phyloP scores from a whole-genome alignment of 805 yeast species.

The Kluyveromyces wickerhamii region DNA sequence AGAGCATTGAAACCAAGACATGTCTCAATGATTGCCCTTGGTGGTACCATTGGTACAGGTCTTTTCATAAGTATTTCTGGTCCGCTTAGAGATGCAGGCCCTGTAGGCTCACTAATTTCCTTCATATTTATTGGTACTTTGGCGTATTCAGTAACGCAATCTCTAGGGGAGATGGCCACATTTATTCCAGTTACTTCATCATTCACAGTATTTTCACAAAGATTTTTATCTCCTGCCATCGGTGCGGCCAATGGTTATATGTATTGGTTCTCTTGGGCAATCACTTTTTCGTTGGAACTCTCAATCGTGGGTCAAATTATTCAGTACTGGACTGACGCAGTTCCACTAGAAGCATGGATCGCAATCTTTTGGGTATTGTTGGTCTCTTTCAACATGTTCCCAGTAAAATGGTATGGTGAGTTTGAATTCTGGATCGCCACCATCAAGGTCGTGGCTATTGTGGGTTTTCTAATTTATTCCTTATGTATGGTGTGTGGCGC shows the following conservation, averaged over 20 bases:
- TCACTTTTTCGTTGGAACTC: slow-evolving; percentile 67
- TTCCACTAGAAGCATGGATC: slow-evolving; percentile 69
- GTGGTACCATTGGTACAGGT: slow-evolving; percentile 79
- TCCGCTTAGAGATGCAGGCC: slow-evolving; percentile 54
- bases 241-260: slow-evolving; percentile 69
- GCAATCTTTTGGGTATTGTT: slow-evolving; percentile 53
- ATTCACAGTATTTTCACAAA: slow-evolving; percentile 59
- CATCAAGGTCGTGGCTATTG: slow-evolving; percentile 57
- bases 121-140: slow-evolving; percentile 59
- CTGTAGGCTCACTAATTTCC: slow-evolving; percentile 58
- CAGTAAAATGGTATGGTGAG: slow-evolving; percentile 67
- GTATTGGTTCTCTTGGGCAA: slow-evolving; percentile 74
- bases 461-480: slow-evolving; percentile 63
- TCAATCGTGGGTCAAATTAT: slow-evolving; percentile 63
- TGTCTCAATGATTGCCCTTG: slow-evolving; percentile 67
- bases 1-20: slow-evolving; percentile 60
- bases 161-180: slow-evolving; percentile 77
- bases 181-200: slow-evolving; percentile 61
- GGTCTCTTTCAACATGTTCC: slow-evolving; percentile 48
- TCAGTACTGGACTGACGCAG: slow-evolving; percentile 58
- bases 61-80: slow-evolving; percentile 57
- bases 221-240: slow-evolving; percentile 61
- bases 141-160: slow-evolving; percentile 59
- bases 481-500: slow-evolving; percentile 72
- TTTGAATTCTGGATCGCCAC: slow-evolving; percentile 68